Evolutionary conservation across 495 filamentous ascomycete species (phyloP), one percentile per base, ranked within the genome.

Genomic region (Penicillium bialowiezense): DNA sequence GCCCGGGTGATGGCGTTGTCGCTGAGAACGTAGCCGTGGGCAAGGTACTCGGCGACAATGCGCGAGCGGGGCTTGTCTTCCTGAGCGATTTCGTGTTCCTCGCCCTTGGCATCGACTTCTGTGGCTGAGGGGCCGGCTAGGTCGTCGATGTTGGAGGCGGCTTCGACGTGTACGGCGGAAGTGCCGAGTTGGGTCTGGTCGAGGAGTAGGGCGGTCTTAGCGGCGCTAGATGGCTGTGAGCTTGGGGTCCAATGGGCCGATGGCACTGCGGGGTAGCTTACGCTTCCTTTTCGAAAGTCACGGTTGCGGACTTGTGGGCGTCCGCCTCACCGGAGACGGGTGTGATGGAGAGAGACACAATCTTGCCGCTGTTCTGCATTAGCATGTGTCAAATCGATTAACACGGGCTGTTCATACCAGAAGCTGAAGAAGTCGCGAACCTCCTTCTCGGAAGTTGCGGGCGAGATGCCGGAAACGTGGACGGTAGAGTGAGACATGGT

Each of bases 351-450:
- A 97, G 75, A 47, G 75, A 77, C 43, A 78, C 84, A 69, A 97
- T 96, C 77, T 97, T 97, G 60, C 93, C 93, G 66, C 90, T 95
- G 63, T 47, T 47, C 17, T 8, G n/a, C 32, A 52, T 72, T 59
- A 77, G 62, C 12, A 31, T 35, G n/a, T 24, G 34, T 29, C 9
- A 26, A 36, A 13, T 39, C 44, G 36, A 48, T 39, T 8, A 39
- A 56, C 2, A 20, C 4, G 10, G 21, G 8, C 13, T 7, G 36
- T 64, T 6, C 21, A n/a, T 78, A 93, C 90, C 93, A 98, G 83
- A 97, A 98, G 73, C 87, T 93, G 79, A 98, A 98, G 83, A 98
- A 98, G 58, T 95, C 91, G 57, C 82, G 84, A 52, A 98, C 81
- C 69, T 98, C 90, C 72, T 91, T 88, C 68, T 97, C 89, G 51